Conservation (phyloP, 805 yeast genomes). For the Spathaspora hagerdaliae region DNA sequence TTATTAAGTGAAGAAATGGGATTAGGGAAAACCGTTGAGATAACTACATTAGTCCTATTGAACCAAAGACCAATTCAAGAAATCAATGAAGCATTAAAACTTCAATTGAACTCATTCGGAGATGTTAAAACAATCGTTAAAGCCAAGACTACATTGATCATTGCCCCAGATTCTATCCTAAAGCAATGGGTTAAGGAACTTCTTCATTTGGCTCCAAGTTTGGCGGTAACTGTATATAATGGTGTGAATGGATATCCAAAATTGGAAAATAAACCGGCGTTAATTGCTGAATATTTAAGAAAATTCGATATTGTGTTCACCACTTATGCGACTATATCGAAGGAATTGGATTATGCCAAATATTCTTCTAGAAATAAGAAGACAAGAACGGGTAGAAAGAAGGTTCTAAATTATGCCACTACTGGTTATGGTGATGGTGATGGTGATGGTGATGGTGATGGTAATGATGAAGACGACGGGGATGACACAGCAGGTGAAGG, state of each 20-base stretch:
- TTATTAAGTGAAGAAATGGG: conserved; percentile 96
- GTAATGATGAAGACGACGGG: conserved; percentile 9
- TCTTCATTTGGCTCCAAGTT: conserved; percentile 48
- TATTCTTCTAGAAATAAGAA: conserved; percentile 58
- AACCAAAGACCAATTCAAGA: conserved; percentile 50
- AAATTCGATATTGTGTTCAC: conserved; percentile 76
- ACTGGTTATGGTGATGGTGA: conserved; percentile 8
- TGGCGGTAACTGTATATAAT: conserved; percentile 59
- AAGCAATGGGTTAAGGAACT: conserved; percentile 87
- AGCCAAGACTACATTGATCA: conserved; percentile 70
- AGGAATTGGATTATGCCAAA: conserved; percentile 75
- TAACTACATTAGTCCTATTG: conserved; percentile 58
- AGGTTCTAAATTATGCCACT: background rate
- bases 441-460: conserved; percentile 8
- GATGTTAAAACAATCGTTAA: conserved; percentile 43
- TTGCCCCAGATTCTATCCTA: conserved; percentile 81
- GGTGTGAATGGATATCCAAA: conserved; percentile 42
- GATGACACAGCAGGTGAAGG: background rate
- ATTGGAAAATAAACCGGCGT: conserved; percentile 27
- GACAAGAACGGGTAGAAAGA: conserved; percentile 31
- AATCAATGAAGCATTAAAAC: conserved; percentile 23
- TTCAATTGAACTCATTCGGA: conserved; percentile 32
- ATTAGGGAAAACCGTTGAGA: conserved; percentile 88
- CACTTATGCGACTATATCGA: conserved; percentile 66
- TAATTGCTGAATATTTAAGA: conserved; percentile 52